A percentile compares a stretch with the other conserved stretches of the same genome.
Conservation (phyloP, 805 yeast genomes). For the Ogataea kodamae region DNA sequence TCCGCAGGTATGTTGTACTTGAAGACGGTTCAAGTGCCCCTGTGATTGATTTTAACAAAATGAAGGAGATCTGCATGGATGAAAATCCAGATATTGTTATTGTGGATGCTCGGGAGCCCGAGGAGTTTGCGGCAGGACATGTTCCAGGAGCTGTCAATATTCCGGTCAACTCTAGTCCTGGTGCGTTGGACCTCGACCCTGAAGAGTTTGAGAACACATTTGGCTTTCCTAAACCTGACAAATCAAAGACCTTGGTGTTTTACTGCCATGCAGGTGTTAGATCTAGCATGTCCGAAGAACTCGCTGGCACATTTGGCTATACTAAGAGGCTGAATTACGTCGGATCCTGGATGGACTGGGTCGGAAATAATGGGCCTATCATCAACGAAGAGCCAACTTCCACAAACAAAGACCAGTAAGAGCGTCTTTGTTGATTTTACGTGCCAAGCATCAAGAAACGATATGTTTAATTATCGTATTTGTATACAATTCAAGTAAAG, state of each 20-base stretch:
- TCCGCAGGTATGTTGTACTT: constrained; percentile 25
- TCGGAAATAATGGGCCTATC: constrained; percentile 38
- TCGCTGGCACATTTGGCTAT: constrained; percentile 90
- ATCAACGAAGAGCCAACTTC: constrained; percentile 12
- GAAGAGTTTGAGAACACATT: constrained; percentile 80
- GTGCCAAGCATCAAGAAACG: too few relatives aligned
- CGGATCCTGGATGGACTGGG: constrained; percentile 91
- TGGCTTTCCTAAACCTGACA: constrained; percentile 75
- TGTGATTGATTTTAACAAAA: constrained; percentile 25
- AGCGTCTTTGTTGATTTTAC: not conserved
- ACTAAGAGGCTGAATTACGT: constrained; percentile 75
- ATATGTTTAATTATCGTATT: too few relatives aligned
- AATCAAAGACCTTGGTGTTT: constrained; percentile 72
- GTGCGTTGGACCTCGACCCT: constrained; percentile 75
- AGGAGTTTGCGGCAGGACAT: constrained; percentile 65
- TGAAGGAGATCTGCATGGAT: constrained; percentile 44
- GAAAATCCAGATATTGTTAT: constrained; percentile 48
- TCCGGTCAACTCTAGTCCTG: constrained; percentile 88
- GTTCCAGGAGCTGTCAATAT: constrained; percentile 84
- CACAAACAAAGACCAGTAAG: too few relatives aligned
- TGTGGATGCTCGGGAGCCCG: constrained; percentile 92
- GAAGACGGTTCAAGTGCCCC: constrained; percentile 34
- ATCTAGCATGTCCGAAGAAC: constrained; percentile 84
- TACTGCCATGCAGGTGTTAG: constrained; percentile 94
- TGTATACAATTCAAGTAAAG: too few relatives aligned